Conservation (phyloP, 2,329 filamentous ascomycete species). For the Fusarium brevicatenulatum region DNA sequence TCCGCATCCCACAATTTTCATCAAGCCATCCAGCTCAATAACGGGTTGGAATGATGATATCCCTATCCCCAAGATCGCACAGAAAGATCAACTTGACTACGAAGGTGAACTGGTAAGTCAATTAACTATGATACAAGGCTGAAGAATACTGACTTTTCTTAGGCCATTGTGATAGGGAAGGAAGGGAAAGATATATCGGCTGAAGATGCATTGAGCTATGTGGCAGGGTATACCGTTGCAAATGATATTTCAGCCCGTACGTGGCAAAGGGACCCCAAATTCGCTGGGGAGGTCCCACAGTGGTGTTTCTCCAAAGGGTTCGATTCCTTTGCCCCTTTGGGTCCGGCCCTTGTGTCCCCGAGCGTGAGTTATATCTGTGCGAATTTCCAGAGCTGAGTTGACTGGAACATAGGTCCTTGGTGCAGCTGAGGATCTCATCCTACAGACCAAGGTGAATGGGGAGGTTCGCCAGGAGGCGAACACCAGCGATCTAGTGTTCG, state of each 20-base stretch:
- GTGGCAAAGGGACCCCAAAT: constrained; percentile 10
- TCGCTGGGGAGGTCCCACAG: constrained; percentile 9
- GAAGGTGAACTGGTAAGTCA: constrained; percentile 20
- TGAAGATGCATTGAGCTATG: constrained; percentile 11
- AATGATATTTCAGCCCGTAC: constrained; percentile 18
- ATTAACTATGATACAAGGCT: no score
- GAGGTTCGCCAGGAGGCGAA: constrained; percentile 9
- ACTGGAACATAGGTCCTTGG: neutral
- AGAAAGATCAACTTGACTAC: constrained; percentile 19
- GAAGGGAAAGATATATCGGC: constrained; percentile 11
- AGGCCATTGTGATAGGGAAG: constrained; percentile 17
- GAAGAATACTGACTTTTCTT: neutral
- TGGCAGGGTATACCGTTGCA: constrained; percentile 14
- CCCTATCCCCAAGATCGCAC: constrained; percentile 6
- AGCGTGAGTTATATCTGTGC: neutral
- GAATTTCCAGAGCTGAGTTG: neutral
- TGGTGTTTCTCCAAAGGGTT: constrained; percentile 25
- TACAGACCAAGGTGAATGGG: constrained; percentile 21
- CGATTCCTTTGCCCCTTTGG: constrained; percentile 20
- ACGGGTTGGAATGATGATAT: constrained; percentile 7
- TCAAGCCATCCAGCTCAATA: constrained; percentile 7
- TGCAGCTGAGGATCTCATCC: neutral
- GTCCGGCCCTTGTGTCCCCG: constrained; percentile 6
- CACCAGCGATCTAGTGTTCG: constrained; percentile 16
- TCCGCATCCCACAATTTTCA: constrained; percentile 11